phyloP scores from a whole-genome alignment of 2,329 filamentous ascomycete species.

The Meredithiella fracta region DNA sequence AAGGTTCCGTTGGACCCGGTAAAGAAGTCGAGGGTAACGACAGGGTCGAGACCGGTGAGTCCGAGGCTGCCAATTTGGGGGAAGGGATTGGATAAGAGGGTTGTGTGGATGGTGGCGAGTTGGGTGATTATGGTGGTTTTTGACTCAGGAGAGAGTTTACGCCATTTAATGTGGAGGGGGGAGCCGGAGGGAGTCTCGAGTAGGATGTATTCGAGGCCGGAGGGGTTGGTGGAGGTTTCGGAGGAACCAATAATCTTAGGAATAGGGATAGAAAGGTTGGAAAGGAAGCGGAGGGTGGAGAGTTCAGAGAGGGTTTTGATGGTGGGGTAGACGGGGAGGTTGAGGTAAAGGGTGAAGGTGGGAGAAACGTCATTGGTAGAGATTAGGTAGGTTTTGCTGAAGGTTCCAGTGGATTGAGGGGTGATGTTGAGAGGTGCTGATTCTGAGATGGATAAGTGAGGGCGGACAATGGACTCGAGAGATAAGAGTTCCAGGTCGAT shows the following conservation, averaged over 20 bases:
- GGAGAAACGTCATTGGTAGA: neutral
- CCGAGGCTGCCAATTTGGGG: neutral
- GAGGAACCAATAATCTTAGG: neutral
- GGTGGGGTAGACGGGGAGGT: neutral
- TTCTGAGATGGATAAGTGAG: neutral
- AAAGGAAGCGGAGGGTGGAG: neutral
- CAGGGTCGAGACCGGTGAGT: neutral
- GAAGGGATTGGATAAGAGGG: neutral
- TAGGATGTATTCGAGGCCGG: constrained; percentile 1
- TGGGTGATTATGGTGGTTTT: neutral
- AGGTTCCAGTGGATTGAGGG: neutral
- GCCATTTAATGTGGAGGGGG: neutral
- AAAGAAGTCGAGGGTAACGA: neutral
- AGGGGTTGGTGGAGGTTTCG: neutral
- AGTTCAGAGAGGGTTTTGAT: constrained; percentile 1
- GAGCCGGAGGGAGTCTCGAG: neutral
- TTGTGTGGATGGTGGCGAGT: neutral
- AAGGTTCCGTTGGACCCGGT: neutral
- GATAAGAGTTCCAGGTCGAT: neutral
- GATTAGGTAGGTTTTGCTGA: constrained; percentile 2
- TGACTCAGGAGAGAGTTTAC: neutral
- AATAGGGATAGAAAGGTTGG: neutral
- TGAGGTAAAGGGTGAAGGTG: neutral
- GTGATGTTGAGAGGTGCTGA: neutral
- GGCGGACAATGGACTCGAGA: neutral